Evolutionary conservation across 345 rosid genomes (phyloP).

Genomic region (Eucalyptus microcorys): DNA sequence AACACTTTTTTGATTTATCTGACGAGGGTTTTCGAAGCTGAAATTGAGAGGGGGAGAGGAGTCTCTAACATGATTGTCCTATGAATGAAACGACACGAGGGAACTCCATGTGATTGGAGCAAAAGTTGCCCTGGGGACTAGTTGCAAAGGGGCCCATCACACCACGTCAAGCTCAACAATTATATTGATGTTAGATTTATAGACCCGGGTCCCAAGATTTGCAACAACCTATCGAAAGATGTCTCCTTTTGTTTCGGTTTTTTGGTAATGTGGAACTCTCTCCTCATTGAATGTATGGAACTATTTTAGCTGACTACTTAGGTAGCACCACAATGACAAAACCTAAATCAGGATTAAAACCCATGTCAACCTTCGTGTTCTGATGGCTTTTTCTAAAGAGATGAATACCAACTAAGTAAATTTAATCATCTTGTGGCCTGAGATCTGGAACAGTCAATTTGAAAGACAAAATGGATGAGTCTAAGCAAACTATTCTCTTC

Average conservation of each 20-base stretch:
- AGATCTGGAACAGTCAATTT: rapidly evolving
- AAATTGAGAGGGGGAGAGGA: neutral
- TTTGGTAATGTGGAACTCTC: neutral
- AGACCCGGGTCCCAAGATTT: neutral
- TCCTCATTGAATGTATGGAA: neutral
- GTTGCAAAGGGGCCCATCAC: neutral
- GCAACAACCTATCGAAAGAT: neutral
- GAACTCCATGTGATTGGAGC: neutral
- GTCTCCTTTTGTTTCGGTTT: neutral
- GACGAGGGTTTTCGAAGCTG: neutral
- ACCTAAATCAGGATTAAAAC: neutral
- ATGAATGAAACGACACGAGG: neutral
- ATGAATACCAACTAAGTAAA: neutral
- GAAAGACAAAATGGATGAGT: neutral
- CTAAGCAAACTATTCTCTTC: neutral
- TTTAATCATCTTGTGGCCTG: neutral
- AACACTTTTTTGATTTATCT: neutral
- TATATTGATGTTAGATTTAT: neutral
- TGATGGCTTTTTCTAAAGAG: neutral
- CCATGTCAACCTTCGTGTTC: neutral
- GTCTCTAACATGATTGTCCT: neutral
- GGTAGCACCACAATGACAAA: neutral
- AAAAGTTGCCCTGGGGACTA: neutral
- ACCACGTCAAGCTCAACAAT: neutral
- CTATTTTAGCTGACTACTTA: neutral